These are phyloP conservation scores for Trypanosomatidae sp. DNA, from an alignment of 208 protist species.

Conservation along the genomic window DNA sequence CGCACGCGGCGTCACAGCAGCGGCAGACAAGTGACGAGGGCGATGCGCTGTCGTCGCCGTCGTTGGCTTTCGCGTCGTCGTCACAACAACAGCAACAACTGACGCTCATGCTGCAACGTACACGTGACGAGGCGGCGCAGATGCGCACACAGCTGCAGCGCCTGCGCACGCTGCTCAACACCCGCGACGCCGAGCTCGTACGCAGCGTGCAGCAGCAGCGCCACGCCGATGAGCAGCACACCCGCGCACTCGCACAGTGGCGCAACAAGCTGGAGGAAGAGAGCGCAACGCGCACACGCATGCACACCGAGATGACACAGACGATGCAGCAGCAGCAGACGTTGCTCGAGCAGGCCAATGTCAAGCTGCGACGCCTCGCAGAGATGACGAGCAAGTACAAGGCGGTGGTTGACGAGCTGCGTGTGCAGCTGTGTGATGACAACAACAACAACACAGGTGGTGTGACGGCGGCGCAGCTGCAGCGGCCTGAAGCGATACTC, in stretches of 20 bases:
- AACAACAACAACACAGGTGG: too few species aligned
- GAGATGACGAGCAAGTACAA: conserved; percentile 33
- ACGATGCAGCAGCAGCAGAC: conserved; percentile 17
- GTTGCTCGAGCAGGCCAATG: conserved; percentile 28
- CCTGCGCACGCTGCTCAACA: conserved; percentile 40
- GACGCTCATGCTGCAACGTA: too few species aligned
- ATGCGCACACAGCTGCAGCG: conserved; percentile 29
- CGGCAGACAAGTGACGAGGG: too few species aligned
- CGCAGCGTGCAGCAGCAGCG: conserved; percentile 24
- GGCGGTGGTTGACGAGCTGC: conserved; percentile 12
- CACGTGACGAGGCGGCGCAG: conserved; percentile 7
- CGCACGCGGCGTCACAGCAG: too few species aligned
- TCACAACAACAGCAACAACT: too few species aligned
- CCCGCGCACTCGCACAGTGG: conserved; percentile 22
- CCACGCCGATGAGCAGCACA: conserved; percentile 20
- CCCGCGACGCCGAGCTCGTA: conserved; percentile 42
- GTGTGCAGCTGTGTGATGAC: not conserved
- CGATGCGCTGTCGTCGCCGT: too few species aligned
- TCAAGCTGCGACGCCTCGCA: conserved; percentile 31
- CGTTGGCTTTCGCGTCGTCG: too few species aligned
- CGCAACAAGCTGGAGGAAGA: conserved; percentile 34
- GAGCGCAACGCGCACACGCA: conserved; percentile 19
- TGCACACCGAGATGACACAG: conserved; percentile 10
- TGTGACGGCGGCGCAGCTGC: too few species aligned
- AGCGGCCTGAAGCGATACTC: too few species aligned